phyloP scores from a whole-genome alignment of 345 rosid genomes.

The Boechera divaricarpa region DNA sequence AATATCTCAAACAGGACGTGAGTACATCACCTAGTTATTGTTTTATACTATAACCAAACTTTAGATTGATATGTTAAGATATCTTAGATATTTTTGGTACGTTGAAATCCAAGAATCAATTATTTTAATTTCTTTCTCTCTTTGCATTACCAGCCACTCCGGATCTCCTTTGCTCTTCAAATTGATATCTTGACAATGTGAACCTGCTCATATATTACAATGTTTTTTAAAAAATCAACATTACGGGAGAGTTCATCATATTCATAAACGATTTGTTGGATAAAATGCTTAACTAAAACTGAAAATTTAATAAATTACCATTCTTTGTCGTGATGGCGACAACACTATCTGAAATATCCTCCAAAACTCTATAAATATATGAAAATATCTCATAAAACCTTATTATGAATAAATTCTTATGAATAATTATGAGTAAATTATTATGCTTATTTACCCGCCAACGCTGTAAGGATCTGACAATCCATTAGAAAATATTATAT shows the following conservation, averaged over 20 bases:
- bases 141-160: conserved; percentile 51
- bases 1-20: too few relatives aligned
- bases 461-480: conserved; percentile 55
- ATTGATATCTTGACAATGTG: conserved; percentile 50
- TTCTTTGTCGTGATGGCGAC: conserved; percentile 50
- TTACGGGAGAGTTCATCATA: not conserved
- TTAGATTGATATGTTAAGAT: conserved; percentile 29
- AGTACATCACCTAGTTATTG: too few relatives aligned
- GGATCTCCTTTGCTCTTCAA: conserved; percentile 42
- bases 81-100: conserved; percentile 36
- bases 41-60: not conserved
- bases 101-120: conserved; percentile 51
- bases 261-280: not conserved
- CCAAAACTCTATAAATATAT: conserved; percentile 44
- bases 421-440: too few relatives aligned
- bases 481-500: conserved; percentile 62
- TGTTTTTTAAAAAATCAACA: not conserved
- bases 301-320: conserved; percentile 6
- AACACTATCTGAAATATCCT: conserved; percentile 52
- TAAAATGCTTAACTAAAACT: not conserved
- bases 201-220: conserved; percentile 41
- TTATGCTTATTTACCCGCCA: conserved; percentile 49
- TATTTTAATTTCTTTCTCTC: conserved; percentile 46
- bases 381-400: not conserved
- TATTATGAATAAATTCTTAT: not conserved